These are phyloP conservation scores for Eucalyptus camaldulensis DNA, from an alignment of 345 rosid species.

Conservation along the genomic window DNA sequence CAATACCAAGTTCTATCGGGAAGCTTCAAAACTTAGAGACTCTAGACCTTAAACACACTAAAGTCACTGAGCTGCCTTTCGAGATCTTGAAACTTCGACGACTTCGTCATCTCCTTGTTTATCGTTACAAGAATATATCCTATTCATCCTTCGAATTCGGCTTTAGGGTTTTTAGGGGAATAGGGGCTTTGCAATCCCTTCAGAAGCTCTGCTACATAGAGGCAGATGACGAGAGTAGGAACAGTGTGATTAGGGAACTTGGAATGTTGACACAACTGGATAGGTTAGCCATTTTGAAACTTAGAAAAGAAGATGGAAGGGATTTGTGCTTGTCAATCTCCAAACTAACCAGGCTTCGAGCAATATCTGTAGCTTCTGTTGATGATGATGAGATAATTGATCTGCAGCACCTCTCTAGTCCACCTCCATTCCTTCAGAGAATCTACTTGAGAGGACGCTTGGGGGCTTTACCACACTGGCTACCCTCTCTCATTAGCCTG, in stretches of 20 bases:
- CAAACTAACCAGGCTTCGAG: slow-evolving; percentile 7
- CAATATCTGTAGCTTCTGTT: slow-evolving; percentile 13
- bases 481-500: slow-evolving; percentile 6
- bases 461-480: slow-evolving; percentile 11
- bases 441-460: slow-evolving; percentile 15
- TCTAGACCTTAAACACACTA: slow-evolving; percentile 27
- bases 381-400: slow-evolving; percentile 14
- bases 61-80: slow-evolving; percentile 16
- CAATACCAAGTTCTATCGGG: slow-evolving; percentile 16
- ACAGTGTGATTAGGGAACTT: slow-evolving; percentile 3
- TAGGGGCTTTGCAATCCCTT: slow-evolving; percentile 15
- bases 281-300: slow-evolving; percentile 18
- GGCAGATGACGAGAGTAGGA: slow-evolving; percentile 1
- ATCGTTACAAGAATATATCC: slow-evolving; percentile 8
- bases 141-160: slow-evolving; percentile 9
- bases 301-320: slow-evolving; percentile 22
- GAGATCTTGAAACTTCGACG: slow-evolving; percentile 19
- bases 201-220: slow-evolving; percentile 25
- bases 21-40: slow-evolving; percentile 35
- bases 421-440: slow-evolving; percentile 14
- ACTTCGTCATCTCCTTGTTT: slow-evolving; percentile 23
- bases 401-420: slow-evolving; percentile 8
- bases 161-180: slow-evolving; percentile 4
- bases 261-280: slow-evolving; percentile 26
- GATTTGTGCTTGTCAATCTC: slow-evolving; percentile 11